A percentile compares a stretch with the other conserved stretches of the same genome.
Evolutionary conservation across 495 filamentous ascomycete genomes (phyloP).

Genomic region (Darksidea phi): DNA sequence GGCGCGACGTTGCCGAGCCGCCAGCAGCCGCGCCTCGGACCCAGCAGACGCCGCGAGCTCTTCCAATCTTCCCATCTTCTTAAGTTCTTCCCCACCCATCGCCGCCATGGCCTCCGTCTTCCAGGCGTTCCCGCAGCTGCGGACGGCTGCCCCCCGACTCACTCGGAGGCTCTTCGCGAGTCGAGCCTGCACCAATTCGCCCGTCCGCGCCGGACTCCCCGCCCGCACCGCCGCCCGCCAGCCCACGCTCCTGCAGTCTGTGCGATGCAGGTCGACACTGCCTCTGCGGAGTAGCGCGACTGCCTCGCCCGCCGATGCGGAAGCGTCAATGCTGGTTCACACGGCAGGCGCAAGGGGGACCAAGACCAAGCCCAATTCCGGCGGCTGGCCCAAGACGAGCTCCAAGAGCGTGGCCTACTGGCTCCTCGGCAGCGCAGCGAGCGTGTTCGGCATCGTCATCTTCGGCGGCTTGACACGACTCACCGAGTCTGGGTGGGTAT

Average conservation of each 20-base stretch:
- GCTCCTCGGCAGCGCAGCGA: slow-evolving; percentile 84
- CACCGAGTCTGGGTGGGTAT: slow-evolving; percentile 86
- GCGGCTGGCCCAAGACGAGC: slow-evolving; percentile 69
- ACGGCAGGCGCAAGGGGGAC: not conserved
- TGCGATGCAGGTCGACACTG: slow-evolving; percentile 35
- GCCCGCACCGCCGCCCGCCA: slow-evolving; percentile 22
- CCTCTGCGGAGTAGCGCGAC: slow-evolving; percentile 9
- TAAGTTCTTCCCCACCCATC: too few species aligned
- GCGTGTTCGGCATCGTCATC: slow-evolving; percentile 94
- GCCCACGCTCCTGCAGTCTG: slow-evolving; percentile 37
- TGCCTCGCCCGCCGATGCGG: not conserved
- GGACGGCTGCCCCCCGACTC: slow-evolving; percentile 54
- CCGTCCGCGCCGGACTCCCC: slow-evolving; percentile 36
- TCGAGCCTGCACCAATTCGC: slow-evolving; percentile 58
- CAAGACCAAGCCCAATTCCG: not conserved
- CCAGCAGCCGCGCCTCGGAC: not conserved
- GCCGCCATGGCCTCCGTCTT: slow-evolving; percentile 42
- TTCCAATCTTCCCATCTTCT: not conserved
- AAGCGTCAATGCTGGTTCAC: not conserved
- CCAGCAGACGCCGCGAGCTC: not conserved
- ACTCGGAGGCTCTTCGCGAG: slow-evolving; percentile 59
- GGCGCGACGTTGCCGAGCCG: not conserved
- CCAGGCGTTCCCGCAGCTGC: slow-evolving; percentile 50
- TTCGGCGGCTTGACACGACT: slow-evolving; percentile 91
- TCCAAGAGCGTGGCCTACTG: slow-evolving; percentile 81